Evolutionary conservation across 768 basidiomycete species (phyloP).

Genomic region (Boletus vinaceobasis): DNA sequence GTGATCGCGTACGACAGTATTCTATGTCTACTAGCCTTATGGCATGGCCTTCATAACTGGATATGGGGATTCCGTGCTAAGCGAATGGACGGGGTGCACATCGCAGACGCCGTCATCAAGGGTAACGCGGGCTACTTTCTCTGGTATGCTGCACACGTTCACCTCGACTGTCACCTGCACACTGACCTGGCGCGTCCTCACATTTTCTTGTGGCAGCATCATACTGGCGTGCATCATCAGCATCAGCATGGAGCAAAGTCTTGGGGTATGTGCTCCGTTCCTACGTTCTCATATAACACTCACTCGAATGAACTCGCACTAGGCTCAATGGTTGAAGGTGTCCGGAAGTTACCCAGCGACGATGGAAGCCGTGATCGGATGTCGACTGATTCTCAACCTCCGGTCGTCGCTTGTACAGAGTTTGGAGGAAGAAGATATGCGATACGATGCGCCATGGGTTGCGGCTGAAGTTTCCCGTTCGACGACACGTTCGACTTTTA

Average conservation of each 20-base stretch:
- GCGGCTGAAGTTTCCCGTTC: too few species aligned
- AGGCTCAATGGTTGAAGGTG: background rate
- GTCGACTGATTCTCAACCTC: background rate
- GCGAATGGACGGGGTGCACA: background rate
- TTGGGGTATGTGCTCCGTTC: conserved; percentile 1
- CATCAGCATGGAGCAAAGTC: background rate
- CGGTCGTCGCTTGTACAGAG: background rate
- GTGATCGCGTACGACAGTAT: conserved; percentile 7
- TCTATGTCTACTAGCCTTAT: conserved; percentile 4
- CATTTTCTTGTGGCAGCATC: conserved; percentile 5
- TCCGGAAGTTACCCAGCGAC: background rate
- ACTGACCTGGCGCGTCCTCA: background rate
- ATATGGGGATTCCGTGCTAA: background rate
- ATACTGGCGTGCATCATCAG: conserved; percentile 4
- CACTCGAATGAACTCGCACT: background rate
- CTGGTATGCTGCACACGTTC: conserved; percentile 2
- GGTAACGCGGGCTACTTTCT: conserved; percentile 16
- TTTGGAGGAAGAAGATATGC: too few species aligned
- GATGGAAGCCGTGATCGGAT: background rate
- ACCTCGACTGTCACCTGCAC: background rate
- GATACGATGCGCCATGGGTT: too few species aligned
- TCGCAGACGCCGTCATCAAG: conserved; percentile 10
- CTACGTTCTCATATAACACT: too few species aligned
- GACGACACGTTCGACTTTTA: too few species aligned
- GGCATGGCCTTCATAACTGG: background rate